Base-by-base conservation (phyloP, 768 basidiomycete species). In the Xanthoconium purpureum region DNA sequence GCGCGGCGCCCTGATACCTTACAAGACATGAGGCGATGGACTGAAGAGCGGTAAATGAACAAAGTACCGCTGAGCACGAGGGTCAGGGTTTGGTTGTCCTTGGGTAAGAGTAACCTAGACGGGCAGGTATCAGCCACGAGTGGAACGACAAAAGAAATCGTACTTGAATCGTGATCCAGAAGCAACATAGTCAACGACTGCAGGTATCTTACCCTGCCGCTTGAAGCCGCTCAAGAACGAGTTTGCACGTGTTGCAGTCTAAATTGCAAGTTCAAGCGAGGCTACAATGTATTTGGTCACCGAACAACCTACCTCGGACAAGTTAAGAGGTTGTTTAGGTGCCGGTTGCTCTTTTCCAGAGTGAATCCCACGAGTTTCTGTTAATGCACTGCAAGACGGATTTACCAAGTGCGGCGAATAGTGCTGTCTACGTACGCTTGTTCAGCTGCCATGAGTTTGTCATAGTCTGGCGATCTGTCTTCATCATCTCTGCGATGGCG, bases 141-240 rank as follows among this genome's bases (percentile, higher is more conserved):
- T 50, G 28, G 48, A 30, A 35, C 33, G 20, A 20, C 36, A 17
- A 24, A 38, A 60, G 52, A 49, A 30, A 18, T 70, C 76, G 33
- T 54, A 91, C 93, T 94, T 99, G 85, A 95, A 98, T 51, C 96
- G 84, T 12, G 95, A 97, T 29, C 95, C 96, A 36, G 93, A 84
- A 40, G 94, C 86, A 51, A 98, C 94, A 67, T 91, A 97, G 39
- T 98, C 95, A 17, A 98, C 91, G 11, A 96, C 76, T 10, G 89
- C 97, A 2, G 87, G 78, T 52, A 95, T 84, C 60, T 81, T 83
- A 7, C 95, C 94, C 49, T 85, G 75, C 30, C 96, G 87, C 74
- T 97, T 98, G 80, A 98, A 95, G 42, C 88, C 82, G 55, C 90
- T 90, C 40, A 98, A 73, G 74, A 94, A 98, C 50, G 91, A 89